Evolutionary conservation across 2,329 filamentous ascomycete species (phyloP), one percentile per base, ranked within the genome.

Genomic region (Clarireedia monteithiana): DNA sequence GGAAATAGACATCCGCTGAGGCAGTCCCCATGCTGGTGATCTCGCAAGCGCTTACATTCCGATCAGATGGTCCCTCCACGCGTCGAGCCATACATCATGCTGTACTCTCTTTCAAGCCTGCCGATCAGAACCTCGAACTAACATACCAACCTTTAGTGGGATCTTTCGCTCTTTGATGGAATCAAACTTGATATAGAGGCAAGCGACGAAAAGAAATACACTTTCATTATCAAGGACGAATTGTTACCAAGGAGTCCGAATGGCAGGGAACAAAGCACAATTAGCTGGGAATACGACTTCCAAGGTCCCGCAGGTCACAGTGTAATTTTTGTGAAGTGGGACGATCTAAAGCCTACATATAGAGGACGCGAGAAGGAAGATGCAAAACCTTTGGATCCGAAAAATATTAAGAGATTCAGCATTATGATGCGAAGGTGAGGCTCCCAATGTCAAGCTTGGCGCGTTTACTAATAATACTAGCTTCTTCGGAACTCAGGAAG

Each of bases 361-460:
- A 76, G 89, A 3, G 89, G 89, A 0, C 81, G 78, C 64, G 76
- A 83, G 59, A 78, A 81, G 67, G 71, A 78, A 17, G 83, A 86
- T 70, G 80, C 80, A 0, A 69, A 75, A 56, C 75, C 78, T 5
- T 68, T 94, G 62, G 74, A 90, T 63, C 64, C 79, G 60, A 74
- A 74, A 48, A 73, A 74, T 45, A 74, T 94, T 40, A 86, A 81
- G 71, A 76, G 86, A 48, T 74, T 92, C 30, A 85, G 83, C 50
- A 75, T 94, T 58, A 91, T 94, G 89, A 87, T 88, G 77, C 75
- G 89, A 68, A 94, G 89, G 88, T 89, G 70, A 57, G 74, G 67
- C 4, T 7, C n/a, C 5, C 26, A 24, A 34, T 36, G 24, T 14
- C 52, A 24, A 30, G 49, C 49, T 46, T 34, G 42, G 50, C n/a